Percentiles rank a stretch among this genome's conserved stretches.
phyloP scores from a whole-genome alignment of 768 basidiomycete species.

The Heimioporus sp. region DNA sequence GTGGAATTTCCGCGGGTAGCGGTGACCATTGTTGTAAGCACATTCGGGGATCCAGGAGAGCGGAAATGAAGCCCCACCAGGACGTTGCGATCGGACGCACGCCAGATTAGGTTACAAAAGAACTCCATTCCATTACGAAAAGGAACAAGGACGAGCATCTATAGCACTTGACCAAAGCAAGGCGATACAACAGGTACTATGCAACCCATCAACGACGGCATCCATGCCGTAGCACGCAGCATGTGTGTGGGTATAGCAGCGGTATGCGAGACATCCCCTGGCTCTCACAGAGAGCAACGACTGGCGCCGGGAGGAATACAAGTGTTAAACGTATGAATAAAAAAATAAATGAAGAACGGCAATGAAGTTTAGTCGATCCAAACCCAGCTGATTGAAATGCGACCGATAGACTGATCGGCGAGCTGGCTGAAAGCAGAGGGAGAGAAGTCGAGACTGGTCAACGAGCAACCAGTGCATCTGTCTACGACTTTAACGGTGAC shows the following conservation, averaged over 20 bases:
- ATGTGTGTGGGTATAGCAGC: conserved; percentile 16
- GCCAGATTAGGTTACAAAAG: too few relatives aligned
- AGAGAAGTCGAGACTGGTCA: conserved; percentile 60
- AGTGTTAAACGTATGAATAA: conserved; percentile 24
- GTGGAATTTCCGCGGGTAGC: conserved; percentile 3
- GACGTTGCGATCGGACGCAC: too few relatives aligned
- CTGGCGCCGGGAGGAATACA: conserved; percentile 12
- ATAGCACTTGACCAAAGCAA: conserved; percentile 36
- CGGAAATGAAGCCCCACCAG: too few relatives aligned
- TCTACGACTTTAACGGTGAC: conserved; percentile 55
- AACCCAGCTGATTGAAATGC: conserved; percentile 53
- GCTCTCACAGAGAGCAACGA: conserved; percentile 27
- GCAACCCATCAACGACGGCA: conserved; percentile 30
- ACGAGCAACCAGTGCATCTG: conserved; percentile 56
- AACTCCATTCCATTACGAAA: conserved; percentile 6
- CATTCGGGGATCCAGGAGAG: not conserved
- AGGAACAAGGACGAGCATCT: conserved; percentile 11
- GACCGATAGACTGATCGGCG: conserved; percentile 45
- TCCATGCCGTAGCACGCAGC: conserved; percentile 22
- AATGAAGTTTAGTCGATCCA: conserved; percentile 33
- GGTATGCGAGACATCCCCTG: conserved; percentile 16
- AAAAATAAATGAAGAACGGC: conserved; percentile 16
- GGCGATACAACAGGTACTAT: conserved; percentile 12
- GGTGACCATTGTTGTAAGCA: conserved; percentile 8
- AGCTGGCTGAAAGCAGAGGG: conserved; percentile 53